These are phyloP conservation scores for Colletotrichum plurivorum DNA, from an alignment of 2,329 filamentous ascomycete genomes.

Conservation along the genomic window DNA sequence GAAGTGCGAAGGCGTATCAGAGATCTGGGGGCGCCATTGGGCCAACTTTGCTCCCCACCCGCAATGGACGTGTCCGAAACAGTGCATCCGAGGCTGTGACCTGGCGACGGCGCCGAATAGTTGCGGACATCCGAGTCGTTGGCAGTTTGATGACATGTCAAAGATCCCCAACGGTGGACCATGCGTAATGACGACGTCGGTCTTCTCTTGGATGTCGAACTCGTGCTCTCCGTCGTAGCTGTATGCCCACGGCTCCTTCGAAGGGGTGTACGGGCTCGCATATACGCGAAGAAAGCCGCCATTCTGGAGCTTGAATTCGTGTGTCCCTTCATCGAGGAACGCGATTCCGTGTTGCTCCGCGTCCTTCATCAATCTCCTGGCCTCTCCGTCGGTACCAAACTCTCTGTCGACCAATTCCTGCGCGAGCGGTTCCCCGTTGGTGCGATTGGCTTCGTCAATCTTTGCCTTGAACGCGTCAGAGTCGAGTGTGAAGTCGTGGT, in stretches of 20 bases:
- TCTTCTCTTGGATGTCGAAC: too few relatives aligned
- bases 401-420: constrained; percentile 47
- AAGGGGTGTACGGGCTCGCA: constrained; percentile 67
- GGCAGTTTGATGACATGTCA: too few relatives aligned
- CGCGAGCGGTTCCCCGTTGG: background rate
- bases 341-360: constrained; percentile 56
- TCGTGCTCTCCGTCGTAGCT: constrained; percentile 54
- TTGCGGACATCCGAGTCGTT: too few relatives aligned
- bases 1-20: too few relatives aligned
- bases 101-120: too few relatives aligned
- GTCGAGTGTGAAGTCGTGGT: constrained; percentile 64
- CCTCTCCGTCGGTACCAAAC: constrained; percentile 58
- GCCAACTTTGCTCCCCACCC: too few relatives aligned
- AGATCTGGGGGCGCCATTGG: too few relatives aligned
- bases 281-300: constrained; percentile 65
- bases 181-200: too few relatives aligned
- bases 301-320: constrained; percentile 63
- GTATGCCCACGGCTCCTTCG: constrained; percentile 61
- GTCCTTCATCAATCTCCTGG: constrained; percentile 54
- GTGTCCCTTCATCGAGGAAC: constrained; percentile 65
- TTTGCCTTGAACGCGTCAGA: constrained; percentile 15
- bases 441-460: background rate
- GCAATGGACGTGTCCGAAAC: too few relatives aligned
- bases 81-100: too few relatives aligned
- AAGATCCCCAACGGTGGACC: too few relatives aligned